Base-by-base conservation (phyloP, 768 basidiomycete species). In the Leccinum boreale region DNA sequence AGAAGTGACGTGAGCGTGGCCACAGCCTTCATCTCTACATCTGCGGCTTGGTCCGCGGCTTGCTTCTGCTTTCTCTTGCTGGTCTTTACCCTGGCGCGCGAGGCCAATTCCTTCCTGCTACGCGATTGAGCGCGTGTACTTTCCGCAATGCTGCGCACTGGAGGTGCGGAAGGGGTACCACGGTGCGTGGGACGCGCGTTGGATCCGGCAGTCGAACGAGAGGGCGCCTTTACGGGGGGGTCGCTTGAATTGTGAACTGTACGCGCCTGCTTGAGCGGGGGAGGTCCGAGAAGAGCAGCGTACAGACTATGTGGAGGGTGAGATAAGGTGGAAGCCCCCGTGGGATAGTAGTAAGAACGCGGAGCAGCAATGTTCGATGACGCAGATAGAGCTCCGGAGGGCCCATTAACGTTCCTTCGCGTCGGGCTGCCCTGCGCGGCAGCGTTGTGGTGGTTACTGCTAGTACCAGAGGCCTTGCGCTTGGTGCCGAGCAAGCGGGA, bases 21-120 rank as follows among this genome's bases (percentile, higher is more conserved):
- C 7, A 90, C 90, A 42, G 90, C 90, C 70, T 91, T 88, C 81
- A 91, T 87, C 70, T 90, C 89, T 51, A 87, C 78, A 63, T 86
- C 86, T 47, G 62, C 62, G 17, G 68, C 61, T 61, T 64, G 63
- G 68, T 68, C 72, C 54, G 60, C 66, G 63, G 63, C 66, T 61
- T 75, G 73, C 58, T 77, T 83, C 51, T 73, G 77, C 61, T 85
- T 84, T 61, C 82, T 79, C 70, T 80, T 85, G 62, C 77, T 74
- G 36, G 76, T 68, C 53, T 68, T 71, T 51, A 70, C 64, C 65
- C 79, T 82, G 24, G 67, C 31, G 23, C 66, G 71, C 24, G 61
- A 57, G 0, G 63, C 70, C 57, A 77, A 78, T 58, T 79, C 76
- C 62, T 75, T 80, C 55, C 75, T 74, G 67, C 70, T 62, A 65